Evolutionary conservation across 73 alveolate species (phyloP).

Genomic region (Paramecium primaurelia): DNA sequence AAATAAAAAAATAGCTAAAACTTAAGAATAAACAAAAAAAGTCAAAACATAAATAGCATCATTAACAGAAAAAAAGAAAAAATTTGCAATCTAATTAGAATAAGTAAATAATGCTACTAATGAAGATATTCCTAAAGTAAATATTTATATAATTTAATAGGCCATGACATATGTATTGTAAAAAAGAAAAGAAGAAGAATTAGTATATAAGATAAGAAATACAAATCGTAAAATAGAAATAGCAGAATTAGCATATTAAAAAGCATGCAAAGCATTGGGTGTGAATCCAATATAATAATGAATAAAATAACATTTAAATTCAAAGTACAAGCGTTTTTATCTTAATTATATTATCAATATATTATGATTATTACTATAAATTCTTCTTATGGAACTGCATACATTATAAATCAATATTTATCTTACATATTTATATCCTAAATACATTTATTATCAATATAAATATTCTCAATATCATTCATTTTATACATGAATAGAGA

Average conservation of each 20-base stretch:
- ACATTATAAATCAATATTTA: too few relatives aligned
- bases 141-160: neutral
- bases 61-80: slow-evolving; percentile 13
- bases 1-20: slow-evolving; percentile 57
- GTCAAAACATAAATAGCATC: neutral
- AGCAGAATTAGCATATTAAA: slow-evolving; percentile 55
- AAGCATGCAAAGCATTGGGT: slow-evolving; percentile 34
- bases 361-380: too few relatives aligned
- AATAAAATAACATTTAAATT: neutral
- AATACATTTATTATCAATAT: neutral
- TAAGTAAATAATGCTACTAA: slow-evolving; percentile 5
- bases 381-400: too few relatives aligned
- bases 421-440: too few relatives aligned
- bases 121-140: slow-evolving; percentile 56
- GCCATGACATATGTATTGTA: slow-evolving; percentile 53
- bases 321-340: neutral
- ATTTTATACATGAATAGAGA: neutral
- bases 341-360: neutral
- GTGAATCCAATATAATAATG: neutral
- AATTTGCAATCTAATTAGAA: slow-evolving; percentile 36
- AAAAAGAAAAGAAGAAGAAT: slow-evolving; percentile 52
- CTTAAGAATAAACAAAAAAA: neutral
- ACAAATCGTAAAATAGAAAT: slow-evolving; percentile 56
- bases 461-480: too few relatives aligned
- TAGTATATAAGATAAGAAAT: slow-evolving; percentile 49